These are phyloP conservation scores for Boehmeria nivea DNA, from an alignment of 306 rosid species.

Conservation along the genomic window DNA sequence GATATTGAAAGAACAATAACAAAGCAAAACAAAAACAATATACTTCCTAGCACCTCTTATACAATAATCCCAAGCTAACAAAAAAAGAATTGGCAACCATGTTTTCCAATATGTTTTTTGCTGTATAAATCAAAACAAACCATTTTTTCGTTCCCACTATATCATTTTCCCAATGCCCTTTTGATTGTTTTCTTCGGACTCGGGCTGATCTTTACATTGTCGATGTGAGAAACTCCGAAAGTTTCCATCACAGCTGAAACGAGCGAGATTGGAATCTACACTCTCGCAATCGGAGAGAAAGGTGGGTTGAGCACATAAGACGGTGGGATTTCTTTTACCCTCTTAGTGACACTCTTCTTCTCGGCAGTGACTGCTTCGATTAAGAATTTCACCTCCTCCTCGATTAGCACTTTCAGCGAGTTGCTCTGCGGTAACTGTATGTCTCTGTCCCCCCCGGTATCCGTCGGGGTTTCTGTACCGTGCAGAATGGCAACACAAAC, in stretches of 20 bases:
- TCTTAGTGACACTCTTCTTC: slow-evolving; percentile 41
- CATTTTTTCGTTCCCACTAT: no score
- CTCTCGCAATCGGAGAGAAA: slow-evolving; percentile 82
- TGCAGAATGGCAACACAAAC: slow-evolving; percentile 77
- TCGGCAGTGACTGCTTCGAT: slow-evolving; percentile 49
- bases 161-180: no score
- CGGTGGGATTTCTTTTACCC: slow-evolving; percentile 49
- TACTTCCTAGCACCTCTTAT: slow-evolving; percentile 22
- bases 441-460: slow-evolving; percentile 28
- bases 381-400: slow-evolving; percentile 56
- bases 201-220: slow-evolving; percentile 11
- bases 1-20: slow-evolving; percentile 7
- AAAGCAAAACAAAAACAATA: background rate
- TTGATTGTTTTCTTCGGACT: background rate
- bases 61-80: slow-evolving; percentile 8
- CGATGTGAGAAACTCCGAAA: slow-evolving; percentile 11
- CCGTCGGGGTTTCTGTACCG: slow-evolving; percentile 44
- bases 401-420: slow-evolving; percentile 66
- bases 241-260: background rate
- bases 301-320: slow-evolving; percentile 64
- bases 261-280: slow-evolving; percentile 16
- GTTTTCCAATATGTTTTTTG: slow-evolving; percentile 21
- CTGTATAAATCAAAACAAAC: no score
- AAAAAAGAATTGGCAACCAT: slow-evolving; percentile 16
- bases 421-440: slow-evolving; percentile 43